Evolutionary conservation across 2,329 filamentous ascomycete species (phyloP).

Genomic region (Pseudogymnoascus sp.): DNA sequence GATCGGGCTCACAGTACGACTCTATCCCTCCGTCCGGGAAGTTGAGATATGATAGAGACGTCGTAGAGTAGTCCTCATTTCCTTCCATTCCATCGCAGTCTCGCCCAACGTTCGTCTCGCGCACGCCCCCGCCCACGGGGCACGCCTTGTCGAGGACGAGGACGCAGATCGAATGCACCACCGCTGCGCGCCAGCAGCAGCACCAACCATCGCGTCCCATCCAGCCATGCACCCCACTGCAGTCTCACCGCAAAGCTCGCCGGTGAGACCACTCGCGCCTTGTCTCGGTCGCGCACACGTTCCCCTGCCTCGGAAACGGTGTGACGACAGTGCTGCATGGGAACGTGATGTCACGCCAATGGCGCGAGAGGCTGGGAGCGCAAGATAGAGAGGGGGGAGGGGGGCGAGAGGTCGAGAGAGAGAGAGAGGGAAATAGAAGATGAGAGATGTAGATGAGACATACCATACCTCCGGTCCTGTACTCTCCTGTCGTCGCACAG

Average conservation of each 20-base stretch:
- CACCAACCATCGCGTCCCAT: neutral
- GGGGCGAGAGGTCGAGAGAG: neutral
- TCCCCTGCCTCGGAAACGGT: conserved; percentile 2
- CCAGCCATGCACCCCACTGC: neutral
- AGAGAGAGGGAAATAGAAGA: neutral
- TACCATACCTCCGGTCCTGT: neutral
- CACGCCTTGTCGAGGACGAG: neutral
- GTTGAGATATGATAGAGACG: neutral
- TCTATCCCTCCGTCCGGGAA: neutral
- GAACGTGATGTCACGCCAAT: neutral
- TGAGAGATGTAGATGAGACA: neutral
- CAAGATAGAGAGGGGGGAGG: neutral
- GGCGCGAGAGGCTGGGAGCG: neutral
- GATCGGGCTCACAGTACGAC: neutral
- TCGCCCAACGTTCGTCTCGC: neutral
- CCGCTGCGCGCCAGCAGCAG: neutral
- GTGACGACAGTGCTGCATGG: neutral
- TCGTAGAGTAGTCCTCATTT: neutral
- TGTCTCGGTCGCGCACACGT: conserved; percentile 2
- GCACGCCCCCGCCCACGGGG: neutral
- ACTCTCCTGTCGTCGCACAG: neutral
- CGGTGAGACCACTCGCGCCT: neutral
- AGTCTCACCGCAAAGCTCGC: neutral
- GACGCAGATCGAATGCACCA: neutral
- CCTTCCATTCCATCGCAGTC: neutral